phyloP scores from a whole-genome alignment of 2,329 filamentous ascomycete genomes.

The Emydomyces testavorans region DNA sequence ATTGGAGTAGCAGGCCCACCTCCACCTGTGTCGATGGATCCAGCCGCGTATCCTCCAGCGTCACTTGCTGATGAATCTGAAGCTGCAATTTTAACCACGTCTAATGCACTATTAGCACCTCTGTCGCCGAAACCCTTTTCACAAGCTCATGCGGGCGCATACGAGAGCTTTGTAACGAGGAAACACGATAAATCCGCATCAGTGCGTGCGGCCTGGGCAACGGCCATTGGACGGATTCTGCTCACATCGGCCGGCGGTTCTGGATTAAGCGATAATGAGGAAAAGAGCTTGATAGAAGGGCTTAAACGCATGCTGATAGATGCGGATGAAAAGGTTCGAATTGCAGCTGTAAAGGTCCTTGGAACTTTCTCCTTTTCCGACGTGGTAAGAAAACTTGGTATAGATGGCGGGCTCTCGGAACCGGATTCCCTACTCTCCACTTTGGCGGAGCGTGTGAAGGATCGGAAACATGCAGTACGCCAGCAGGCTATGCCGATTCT shows the following conservation, averaged over 20 bases:
- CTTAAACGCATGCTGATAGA: slow-evolving; percentile 75
- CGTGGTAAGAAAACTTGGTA: slow-evolving; percentile 69
- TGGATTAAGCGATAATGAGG: slow-evolving; percentile 73
- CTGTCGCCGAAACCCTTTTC: slow-evolving; percentile 82
- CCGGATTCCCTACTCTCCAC: slow-evolving; percentile 67
- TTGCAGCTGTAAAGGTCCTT: slow-evolving; percentile 78
- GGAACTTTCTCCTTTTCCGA: slow-evolving; percentile 69
- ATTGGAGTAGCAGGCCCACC: slow-evolving; percentile 86
- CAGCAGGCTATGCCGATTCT: slow-evolving; percentile 77
- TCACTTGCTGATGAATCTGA: slow-evolving; percentile 31
- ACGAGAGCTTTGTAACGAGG: slow-evolving; percentile 72
- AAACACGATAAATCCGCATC: slow-evolving; percentile 74
- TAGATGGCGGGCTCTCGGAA: slow-evolving; percentile 61
- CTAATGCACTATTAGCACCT: slow-evolving; percentile 63
- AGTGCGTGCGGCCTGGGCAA: slow-evolving; percentile 78
- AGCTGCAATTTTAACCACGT: slow-evolving; percentile 40
- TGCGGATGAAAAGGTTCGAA: slow-evolving; percentile 76
- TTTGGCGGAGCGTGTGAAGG: slow-evolving; percentile 77
- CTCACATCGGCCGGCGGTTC: slow-evolving; percentile 86
- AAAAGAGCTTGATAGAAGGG: slow-evolving; percentile 59
- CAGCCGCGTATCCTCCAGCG: slow-evolving; percentile 66
- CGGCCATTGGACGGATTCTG: slow-evolving; percentile 71
- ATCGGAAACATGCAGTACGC: slow-evolving; percentile 69
- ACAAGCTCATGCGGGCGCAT: slow-evolving; percentile 65
- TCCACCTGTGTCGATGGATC: slow-evolving; percentile 59